These are phyloP conservation scores for Fusarium redolens DNA, from an alignment of 2,329 filamentous ascomycete species.

Conservation along the genomic window DNA sequence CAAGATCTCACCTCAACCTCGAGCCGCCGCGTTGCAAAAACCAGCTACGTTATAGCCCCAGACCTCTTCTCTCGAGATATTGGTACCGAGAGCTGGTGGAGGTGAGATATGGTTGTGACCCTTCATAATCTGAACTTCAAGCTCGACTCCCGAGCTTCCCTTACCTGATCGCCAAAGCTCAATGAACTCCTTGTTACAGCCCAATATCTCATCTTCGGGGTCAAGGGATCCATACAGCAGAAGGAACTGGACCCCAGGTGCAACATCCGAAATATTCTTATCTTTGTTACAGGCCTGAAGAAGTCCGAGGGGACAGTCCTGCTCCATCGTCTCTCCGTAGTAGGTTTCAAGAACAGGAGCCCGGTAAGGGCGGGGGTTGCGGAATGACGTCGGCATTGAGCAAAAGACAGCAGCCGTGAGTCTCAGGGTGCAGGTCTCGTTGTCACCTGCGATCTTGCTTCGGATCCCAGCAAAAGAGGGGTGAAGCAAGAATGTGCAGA, in stretches of 20 bases:
- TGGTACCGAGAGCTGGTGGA: not conserved
- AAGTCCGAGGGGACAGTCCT: not conserved
- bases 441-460: not conserved
- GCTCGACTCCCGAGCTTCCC: not conserved
- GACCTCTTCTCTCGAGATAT: not conserved
- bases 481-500: not conserved
- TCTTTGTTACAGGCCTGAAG: not conserved
- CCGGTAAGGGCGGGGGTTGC: not conserved
- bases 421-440: not conserved
- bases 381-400: not conserved
- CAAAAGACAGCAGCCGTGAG: not conserved
- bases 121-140: not conserved
- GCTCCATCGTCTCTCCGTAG: not conserved
- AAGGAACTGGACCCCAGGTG: not conserved
- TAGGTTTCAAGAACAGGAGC: not conserved
- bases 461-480: not conserved
- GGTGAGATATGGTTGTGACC: not conserved
- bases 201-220: not conserved
- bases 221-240: not conserved
- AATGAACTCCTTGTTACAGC: not conserved
- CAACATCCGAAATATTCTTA: not conserved
- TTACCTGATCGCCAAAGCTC: not conserved
- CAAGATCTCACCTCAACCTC: not conserved
- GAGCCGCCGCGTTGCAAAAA: not conserved
- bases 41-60: not conserved